A percentile compares a stretch with the other conserved stretches of the same genome.
These are phyloP conservation scores for Solanum pennellii DNA, from an alignment of 257 asterid species.

Conservation along the genomic window DNA sequence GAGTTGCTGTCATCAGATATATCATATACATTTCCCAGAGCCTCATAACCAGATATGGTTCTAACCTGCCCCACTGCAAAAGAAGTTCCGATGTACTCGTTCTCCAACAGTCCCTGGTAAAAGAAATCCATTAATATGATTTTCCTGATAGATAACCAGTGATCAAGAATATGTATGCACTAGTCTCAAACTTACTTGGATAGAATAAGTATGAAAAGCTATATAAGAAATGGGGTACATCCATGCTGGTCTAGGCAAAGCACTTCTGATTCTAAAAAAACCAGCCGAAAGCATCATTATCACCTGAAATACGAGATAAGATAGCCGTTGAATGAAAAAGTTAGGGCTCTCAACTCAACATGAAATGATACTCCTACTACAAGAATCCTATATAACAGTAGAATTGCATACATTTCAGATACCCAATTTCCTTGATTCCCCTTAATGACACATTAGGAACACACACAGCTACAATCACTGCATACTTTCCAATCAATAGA, in stretches of 20 bases:
- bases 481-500: neutral
- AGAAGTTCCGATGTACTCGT: conserved; percentile 63
- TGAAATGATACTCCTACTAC: neutral
- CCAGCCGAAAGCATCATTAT: conserved; percentile 93
- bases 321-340: neutral
- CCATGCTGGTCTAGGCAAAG: conserved; percentile 73
- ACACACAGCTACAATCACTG: neutral
- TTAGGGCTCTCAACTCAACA: neutral
- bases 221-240: conserved; percentile 81
- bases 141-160: neutral
- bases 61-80: conserved; percentile 89
- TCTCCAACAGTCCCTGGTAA: conserved; percentile 86
- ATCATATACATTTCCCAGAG: conserved; percentile 53
- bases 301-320: conserved; percentile 34
- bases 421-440: neutral
- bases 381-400: neutral
- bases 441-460: neutral
- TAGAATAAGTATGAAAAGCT: conserved; percentile 80
- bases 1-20: conserved; percentile 46
- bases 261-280: conserved; percentile 70
- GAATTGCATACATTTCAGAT: neutral
- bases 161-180: neutral
- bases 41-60: conserved; percentile 71
- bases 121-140: neutral
- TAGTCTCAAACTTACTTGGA: conserved; percentile 53